Base-by-base conservation (phyloP, 176 grass and related monocot genomes). In the Oryza rufipogon region DNA sequence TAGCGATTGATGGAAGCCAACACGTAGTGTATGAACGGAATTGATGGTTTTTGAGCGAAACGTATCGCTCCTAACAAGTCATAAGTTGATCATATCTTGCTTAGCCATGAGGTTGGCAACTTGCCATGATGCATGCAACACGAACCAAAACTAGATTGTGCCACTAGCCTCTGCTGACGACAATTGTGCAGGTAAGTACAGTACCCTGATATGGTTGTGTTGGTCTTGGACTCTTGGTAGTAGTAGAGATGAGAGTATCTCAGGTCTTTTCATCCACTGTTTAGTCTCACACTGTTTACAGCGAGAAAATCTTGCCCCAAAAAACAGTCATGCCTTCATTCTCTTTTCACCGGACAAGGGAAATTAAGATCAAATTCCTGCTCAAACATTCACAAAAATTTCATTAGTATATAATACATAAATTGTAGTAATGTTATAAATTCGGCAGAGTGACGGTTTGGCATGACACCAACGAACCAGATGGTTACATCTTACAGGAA, bases 71-170 rank as follows among this genome's bases (percentile, higher is more conserved):
- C 17, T 9, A 16, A 36, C 64, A 12, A 34, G 15, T 48, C 13
- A 64, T 51, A 25, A 54, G 28, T 30, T 70, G 22, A 26, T 26
- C 47, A 71, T 39, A 68, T 80, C 45, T 52, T 26, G 22, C 66
- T 68, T 68, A 17, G 10, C 58, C 11, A 34, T 14, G 70, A 48
- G 17, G 52, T 63, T 63, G 80, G 80, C 52, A 63, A 63, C 39
- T 74, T 74, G 70, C 6, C 70, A 66, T 65, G 17, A 83, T n/a
- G 2, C 58, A 63, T 63, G 12, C 28, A 64, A 32, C 54, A 83
- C 23, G 15, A 73, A 48, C 38, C 36, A 46, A 47, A 82, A 32
- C 80, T 64, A 54, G n/a, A 51, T 46, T 68, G 23, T 46, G 8
- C 64, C n/a, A 32, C 32, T 3, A 17, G 49, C 14, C 36, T 38